Conservation (phyloP, 2,329 filamentous ascomycete species). For the Coniosporium tulheliwenetii region DNA sequence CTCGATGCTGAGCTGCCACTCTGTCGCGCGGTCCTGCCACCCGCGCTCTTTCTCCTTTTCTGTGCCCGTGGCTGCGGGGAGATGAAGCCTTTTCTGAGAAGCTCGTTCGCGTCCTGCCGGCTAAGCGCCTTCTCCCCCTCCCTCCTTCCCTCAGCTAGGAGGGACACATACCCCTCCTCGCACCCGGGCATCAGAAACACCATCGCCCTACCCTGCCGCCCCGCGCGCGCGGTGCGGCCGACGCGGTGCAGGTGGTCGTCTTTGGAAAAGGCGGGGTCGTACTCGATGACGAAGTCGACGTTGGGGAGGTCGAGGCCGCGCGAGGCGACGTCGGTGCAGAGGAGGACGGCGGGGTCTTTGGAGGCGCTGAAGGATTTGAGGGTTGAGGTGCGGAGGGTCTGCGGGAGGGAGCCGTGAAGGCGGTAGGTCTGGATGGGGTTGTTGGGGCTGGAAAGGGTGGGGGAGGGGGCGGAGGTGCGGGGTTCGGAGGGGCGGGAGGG, state of each 20-base stretch:
- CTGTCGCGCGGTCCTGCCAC: constrained; percentile 52
- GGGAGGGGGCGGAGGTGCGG: constrained; percentile 41
- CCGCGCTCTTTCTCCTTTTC: constrained; percentile 25
- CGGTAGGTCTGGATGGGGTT: constrained; percentile 70
- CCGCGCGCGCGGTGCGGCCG: constrained; percentile 85
- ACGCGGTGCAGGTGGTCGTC: constrained; percentile 92
- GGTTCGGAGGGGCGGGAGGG: too few species aligned
- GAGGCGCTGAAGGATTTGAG: constrained; percentile 64
- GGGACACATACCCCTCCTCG: constrained; percentile 78
- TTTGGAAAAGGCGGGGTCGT: constrained; percentile 85
- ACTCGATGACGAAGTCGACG: constrained; percentile 89
- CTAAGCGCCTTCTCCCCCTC: constrained; percentile 48
- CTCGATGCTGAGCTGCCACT: constrained; percentile 51
- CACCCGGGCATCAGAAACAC: constrained; percentile 83
- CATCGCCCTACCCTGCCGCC: constrained; percentile 69
- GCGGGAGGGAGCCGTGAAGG: constrained; percentile 82
- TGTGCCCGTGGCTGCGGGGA: constrained; percentile 8
- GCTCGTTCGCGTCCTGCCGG: constrained; percentile 46
- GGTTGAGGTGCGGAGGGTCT: constrained; percentile 75
- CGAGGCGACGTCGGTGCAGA: constrained; percentile 91
- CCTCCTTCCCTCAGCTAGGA: constrained; percentile 57
- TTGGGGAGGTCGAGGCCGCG: constrained; percentile 91
- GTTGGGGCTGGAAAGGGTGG: constrained; percentile 57
- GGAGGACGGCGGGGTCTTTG: constrained; percentile 61
- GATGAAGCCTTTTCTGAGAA: constrained; percentile 49